Evolutionary conservation across 345 rosid species (phyloP).

Genomic region (Cardamine resedifolia): DNA sequence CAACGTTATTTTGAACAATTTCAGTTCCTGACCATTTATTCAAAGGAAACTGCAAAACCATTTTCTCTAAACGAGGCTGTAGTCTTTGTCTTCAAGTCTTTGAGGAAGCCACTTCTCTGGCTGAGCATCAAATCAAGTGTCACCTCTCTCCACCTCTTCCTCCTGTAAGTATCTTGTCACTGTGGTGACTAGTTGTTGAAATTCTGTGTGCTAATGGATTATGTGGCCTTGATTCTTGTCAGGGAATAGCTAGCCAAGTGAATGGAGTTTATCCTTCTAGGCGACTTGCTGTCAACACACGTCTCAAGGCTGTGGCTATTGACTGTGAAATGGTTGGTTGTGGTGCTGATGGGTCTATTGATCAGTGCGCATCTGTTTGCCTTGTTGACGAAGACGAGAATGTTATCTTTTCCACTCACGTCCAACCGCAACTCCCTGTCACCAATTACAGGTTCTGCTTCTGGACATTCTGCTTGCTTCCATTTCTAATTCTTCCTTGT

Average conservation of each 20-base stretch:
- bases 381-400: slow-evolving; percentile 74
- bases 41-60: slow-evolving; percentile 47
- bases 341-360: slow-evolving; percentile 54
- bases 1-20: not conserved
- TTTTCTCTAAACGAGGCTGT: slow-evolving; percentile 59
- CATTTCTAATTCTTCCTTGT: not conserved
- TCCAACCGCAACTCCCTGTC: slow-evolving; percentile 57
- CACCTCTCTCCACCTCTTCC: slow-evolving; percentile 47
- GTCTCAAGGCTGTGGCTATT: slow-evolving; percentile 54
- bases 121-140: slow-evolving; percentile 50
- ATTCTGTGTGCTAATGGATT: not conserved
- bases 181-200: no score
- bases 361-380: slow-evolving; percentile 68
- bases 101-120: slow-evolving; percentile 42
- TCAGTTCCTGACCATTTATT: slow-evolving; percentile 45
- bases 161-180: slow-evolving; percentile 45
- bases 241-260: slow-evolving; percentile 26
- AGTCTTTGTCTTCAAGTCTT: slow-evolving; percentile 56
- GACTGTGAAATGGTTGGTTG: slow-evolving; percentile 87
- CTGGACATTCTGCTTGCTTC: not conserved
- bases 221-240: slow-evolving; percentile 1
- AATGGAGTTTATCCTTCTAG: slow-evolving; percentile 23
- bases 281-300: slow-evolving; percentile 19
- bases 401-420: slow-evolving; percentile 52
- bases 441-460: slow-evolving; percentile 57